These are phyloP conservation scores for Fraxinus sp. DNA, from an alignment of 305 asterid species.

Conservation along the genomic window DNA sequence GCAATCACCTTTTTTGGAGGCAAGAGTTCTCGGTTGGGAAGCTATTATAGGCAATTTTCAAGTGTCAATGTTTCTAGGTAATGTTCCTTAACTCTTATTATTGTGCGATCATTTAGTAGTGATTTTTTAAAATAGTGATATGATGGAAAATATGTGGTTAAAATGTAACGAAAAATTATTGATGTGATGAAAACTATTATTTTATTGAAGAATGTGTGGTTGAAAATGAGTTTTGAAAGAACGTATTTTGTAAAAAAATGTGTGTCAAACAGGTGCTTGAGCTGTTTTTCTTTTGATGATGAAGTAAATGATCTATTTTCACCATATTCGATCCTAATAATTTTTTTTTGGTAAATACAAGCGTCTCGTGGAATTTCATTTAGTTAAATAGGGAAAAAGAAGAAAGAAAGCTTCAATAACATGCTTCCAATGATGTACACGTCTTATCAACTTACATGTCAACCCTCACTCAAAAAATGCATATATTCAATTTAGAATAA, in stretches of 20 bases:
- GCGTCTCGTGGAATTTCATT: background rate
- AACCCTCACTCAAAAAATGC: background rate
- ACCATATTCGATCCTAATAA: background rate
- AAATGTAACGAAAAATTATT: too few species aligned
- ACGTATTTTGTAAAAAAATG: too few species aligned
- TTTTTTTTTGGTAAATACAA: background rate
- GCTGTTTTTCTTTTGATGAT: background rate
- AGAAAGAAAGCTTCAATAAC: background rate
- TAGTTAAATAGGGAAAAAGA: background rate
- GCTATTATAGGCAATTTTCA: background rate
- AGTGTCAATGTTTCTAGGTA: background rate
- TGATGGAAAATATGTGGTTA: too few species aligned
- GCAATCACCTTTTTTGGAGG: background rate
- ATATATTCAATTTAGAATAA: background rate
- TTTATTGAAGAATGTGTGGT: too few species aligned
- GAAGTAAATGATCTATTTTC: background rate
- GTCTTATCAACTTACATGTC: background rate
- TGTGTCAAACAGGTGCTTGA: too few species aligned
- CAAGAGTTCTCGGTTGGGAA: background rate
- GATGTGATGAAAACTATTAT: too few species aligned
- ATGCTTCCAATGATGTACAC: background rate
- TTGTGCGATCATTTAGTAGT: background rate
- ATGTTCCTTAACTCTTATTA: background rate
- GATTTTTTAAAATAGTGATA: too few species aligned
- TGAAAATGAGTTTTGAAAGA: too few species aligned